phyloP scores from a whole-genome alignment of 2,329 filamentous ascomycete genomes.

The Aspergillus glaucus region DNA sequence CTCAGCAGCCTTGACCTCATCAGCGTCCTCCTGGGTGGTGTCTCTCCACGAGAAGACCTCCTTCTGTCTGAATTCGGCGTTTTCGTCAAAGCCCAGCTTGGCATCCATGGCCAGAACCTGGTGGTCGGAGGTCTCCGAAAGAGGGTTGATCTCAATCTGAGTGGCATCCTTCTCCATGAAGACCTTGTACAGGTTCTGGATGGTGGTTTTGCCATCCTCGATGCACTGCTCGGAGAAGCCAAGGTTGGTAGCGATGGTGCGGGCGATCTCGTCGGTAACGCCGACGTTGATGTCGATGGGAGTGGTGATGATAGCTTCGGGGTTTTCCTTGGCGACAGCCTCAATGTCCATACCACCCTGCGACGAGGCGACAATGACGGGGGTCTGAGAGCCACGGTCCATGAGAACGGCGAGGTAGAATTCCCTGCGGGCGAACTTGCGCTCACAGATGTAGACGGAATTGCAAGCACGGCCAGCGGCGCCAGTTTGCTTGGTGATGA shows the following conservation, averaged over 20 bases:
- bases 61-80: slow-evolving; percentile 96
- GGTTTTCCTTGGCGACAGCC: slow-evolving; percentile 94
- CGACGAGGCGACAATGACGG: slow-evolving; percentile 94
- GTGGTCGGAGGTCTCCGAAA: slow-evolving; percentile 97
- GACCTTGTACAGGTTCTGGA: slow-evolving; percentile 98
- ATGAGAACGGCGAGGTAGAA: slow-evolving; percentile 99
- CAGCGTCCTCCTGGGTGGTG: slow-evolving; percentile 88
- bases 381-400: slow-evolving; percentile 85
- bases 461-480: slow-evolving; percentile 90
- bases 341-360: slow-evolving; percentile 99
- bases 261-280: slow-evolving; percentile 91
- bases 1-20: slow-evolving; percentile 94
- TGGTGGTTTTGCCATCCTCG: slow-evolving; percentile 88
- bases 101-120: slow-evolving; percentile 98
- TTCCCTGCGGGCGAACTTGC: slow-evolving; percentile 97
- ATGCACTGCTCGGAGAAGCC: slow-evolving; percentile 98
- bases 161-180: slow-evolving; percentile 98
- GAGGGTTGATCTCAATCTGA: slow-evolving; percentile 99
- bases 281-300: slow-evolving; percentile 89
- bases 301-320: slow-evolving; percentile 90
- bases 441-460: slow-evolving; percentile 97
- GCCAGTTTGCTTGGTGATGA: slow-evolving; percentile 99
- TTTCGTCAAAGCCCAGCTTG: slow-evolving; percentile 98
- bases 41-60: slow-evolving; percentile 93
- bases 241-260: slow-evolving; percentile 80